Evolutionary conservation across 331 rosid species (phyloP).

Genomic region (Acacia concinna): DNA sequence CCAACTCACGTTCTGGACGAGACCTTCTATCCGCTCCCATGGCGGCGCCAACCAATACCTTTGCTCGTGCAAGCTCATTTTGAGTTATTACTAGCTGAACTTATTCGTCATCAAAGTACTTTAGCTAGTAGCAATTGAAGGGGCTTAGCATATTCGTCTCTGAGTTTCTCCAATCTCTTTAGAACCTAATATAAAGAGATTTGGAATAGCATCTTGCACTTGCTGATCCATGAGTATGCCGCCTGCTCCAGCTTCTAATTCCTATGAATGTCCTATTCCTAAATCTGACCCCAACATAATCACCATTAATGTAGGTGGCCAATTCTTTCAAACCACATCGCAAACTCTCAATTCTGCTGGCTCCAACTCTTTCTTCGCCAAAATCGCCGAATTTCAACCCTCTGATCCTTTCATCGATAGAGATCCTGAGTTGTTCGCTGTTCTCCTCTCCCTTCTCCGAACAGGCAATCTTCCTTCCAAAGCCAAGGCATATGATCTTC

Average conservation of each 20-base stretch:
- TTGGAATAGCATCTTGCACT: background rate
- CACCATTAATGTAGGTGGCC: conserved; percentile 83
- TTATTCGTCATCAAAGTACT: background rate
- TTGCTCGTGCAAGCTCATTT: too few relatives aligned
- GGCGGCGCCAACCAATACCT: background rate
- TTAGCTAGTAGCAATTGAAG: background rate
- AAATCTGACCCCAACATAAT: conserved; percentile 62
- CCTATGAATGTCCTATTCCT: conserved; percentile 23
- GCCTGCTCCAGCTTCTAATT: conserved; percentile 42
- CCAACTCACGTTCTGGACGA: background rate
- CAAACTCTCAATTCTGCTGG: conserved; percentile 80
- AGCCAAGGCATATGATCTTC: conserved; percentile 66
- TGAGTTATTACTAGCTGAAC: background rate
- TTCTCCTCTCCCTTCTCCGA: conserved; percentile 85
- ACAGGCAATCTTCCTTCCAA: conserved; percentile 88
- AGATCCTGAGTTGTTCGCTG: conserved; percentile 83
- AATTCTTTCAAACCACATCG: conserved; percentile 83
- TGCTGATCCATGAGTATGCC: conserved; percentile 38
- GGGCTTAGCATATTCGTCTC: background rate
- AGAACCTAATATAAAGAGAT: background rate
- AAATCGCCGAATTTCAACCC: conserved; percentile 31
- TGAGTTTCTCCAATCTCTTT: background rate
- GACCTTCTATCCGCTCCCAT: conserved; percentile 36
- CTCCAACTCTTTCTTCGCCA: conserved; percentile 55
- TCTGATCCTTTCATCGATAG: conserved; percentile 71